phyloP scores from a whole-genome alignment of 306 rosid genomes.

The Casuarina glauca region DNA sequence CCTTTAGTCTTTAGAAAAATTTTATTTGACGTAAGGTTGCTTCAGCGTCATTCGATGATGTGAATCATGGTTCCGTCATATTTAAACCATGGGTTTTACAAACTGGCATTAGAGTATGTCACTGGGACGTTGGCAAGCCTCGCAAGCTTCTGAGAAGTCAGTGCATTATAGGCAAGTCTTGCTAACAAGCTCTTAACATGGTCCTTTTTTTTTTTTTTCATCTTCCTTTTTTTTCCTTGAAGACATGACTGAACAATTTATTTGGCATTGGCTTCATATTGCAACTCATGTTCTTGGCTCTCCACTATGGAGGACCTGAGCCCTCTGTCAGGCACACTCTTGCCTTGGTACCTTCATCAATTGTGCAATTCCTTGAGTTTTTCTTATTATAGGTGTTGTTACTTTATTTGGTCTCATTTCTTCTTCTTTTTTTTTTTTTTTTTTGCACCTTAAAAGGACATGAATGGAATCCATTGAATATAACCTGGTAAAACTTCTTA shows the following conservation, averaged over 20 bases:
- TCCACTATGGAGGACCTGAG: background rate
- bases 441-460: background rate
- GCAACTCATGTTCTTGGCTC: background rate
- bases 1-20: background rate
- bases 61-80: background rate
- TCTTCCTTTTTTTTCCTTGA: no score
- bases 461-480: background rate
- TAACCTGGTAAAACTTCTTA: background rate
- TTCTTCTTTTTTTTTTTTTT: no score
- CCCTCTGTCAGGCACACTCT: background rate
- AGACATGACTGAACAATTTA: background rate
- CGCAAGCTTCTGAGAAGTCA: background rate
- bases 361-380: no score
- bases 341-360: background rate
- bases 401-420: no score
- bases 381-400: no score
- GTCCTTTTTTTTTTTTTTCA: background rate
- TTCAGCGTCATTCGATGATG: background rate
- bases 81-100: background rate
- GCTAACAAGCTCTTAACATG: background rate
- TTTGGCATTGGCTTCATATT: background rate
- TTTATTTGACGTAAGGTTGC: background rate
- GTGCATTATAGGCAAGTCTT: background rate
- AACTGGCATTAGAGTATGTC: background rate
- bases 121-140: background rate